These are phyloP conservation scores for Drosera spatulata DNA, from an alignment of 179 eudicot species.

Conservation along the genomic window DNA sequence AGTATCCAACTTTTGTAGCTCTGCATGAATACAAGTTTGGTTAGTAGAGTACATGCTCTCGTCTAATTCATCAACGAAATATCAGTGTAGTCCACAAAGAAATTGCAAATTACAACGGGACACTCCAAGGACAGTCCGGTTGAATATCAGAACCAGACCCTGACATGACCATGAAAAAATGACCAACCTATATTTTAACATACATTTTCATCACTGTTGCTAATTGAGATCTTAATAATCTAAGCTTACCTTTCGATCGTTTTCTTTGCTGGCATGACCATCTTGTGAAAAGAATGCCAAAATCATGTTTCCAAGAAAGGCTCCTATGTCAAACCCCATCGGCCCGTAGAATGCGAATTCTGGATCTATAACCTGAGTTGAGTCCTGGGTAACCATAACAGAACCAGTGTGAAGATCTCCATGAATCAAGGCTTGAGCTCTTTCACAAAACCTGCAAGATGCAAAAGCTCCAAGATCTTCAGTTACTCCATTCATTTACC, in stretches of 20 bases:
- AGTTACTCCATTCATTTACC: not conserved
- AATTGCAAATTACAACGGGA: no score
- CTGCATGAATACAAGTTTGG: slow-evolving; percentile 22
- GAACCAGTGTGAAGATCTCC: slow-evolving; percentile 98
- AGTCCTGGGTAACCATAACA: slow-evolving; percentile 73
- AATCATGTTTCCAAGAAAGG: slow-evolving; percentile 71
- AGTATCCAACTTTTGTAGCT: slow-evolving; percentile 71
- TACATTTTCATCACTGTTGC: no score
- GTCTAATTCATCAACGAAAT: no score
- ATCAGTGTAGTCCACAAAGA: no score
- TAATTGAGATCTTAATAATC: not conserved
- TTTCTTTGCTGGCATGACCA: slow-evolving; percentile 59
- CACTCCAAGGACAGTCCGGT: no score
- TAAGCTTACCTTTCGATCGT: slow-evolving; percentile 55
- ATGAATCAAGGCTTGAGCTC: slow-evolving; percentile 85
- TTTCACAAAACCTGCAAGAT: slow-evolving; percentile 78
- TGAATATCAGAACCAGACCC: no score
- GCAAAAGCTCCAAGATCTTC: not conserved
- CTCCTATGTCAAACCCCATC: slow-evolving; percentile 94
- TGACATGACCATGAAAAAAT: no score
- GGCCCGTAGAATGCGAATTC: slow-evolving; percentile 95
- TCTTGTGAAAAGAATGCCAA: slow-evolving; percentile 90
- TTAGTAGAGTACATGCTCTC: not conserved
- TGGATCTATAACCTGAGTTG: slow-evolving; percentile 95
- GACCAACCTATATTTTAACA: no score